Evolutionary conservation across 73 alveolate genomes (phyloP), one percentile per base, ranked within the genome.

Genomic region (Diophrys appendiculata): DNA sequence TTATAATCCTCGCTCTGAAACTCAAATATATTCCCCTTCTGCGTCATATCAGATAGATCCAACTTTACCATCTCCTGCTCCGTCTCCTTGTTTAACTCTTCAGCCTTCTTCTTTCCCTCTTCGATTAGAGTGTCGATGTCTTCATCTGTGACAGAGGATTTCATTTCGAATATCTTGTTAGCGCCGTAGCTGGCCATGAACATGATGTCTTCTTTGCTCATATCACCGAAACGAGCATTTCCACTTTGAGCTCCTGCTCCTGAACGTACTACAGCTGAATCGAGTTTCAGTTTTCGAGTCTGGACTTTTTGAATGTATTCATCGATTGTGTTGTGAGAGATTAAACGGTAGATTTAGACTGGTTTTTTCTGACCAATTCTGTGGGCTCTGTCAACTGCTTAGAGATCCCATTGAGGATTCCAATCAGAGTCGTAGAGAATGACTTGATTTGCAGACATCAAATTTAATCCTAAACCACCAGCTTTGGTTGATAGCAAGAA

Each of bases 361-460:
- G 90, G 80, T 80, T 84, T 90, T 0, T 77, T 90, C 67, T 93
- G 87, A 25, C 98, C 98, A 23, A 93, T 93, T 54, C 98, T 88
- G 80, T 93, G 94, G 64, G 96, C 98, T 69, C 98, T 77, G 73
- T 90, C 98, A 92, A 93, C 90, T 11, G 98, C 98, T 64, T 93
- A 65, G 30, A 87, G 77, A 83, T 93, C 98, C 33, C 78, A 72
- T 70, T 93, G 76, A 32, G 98, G 98, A 77, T 93, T 93, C 89
- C 93, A 93, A 60, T 90, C 95, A 13, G 88, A 54, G 69, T 93
- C 98, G 74, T 76, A 93, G 56, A 93, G 70, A 29, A 93, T 83
- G 25, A 93, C 98, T 34, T 75, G 76, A 70, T 90, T 88, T 29
- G 98, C 98, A 29, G 93, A 68, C 82, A 95, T 91, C 54, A 93